phyloP scores from a whole-genome alignment of 1,284 basidiomycete species.

The Prillingera fragicola region DNA sequence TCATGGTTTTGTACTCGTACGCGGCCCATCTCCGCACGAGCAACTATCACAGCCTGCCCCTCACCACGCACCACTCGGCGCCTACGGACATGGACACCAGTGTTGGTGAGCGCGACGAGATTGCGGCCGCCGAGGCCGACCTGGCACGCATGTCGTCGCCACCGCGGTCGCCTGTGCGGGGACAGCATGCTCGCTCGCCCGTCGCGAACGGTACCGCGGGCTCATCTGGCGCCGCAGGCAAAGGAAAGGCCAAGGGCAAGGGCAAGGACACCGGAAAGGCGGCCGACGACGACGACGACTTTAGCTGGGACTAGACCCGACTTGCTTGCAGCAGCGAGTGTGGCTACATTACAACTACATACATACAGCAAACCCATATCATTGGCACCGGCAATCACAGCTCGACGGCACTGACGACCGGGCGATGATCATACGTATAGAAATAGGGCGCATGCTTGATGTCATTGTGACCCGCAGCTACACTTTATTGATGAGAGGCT shows the following conservation, averaged over 20 bases:
- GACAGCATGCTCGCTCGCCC: no score
- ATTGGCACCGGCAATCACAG: no score
- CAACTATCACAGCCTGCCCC: conserved; percentile 77
- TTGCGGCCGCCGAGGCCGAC: conserved; percentile 12
- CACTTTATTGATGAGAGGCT: no score
- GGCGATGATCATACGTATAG: no score
- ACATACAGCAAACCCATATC: neutral
- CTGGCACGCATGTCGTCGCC: neutral
- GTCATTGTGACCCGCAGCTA: no score
- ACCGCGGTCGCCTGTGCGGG: neutral
- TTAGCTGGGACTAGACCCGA: conserved; percentile 38
- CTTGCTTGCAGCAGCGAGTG: no score
- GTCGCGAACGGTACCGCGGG: no score
- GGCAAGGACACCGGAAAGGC: conserved; percentile 6
- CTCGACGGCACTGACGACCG: no score
- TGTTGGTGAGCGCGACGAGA: conserved; percentile 8
- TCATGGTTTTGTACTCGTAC: conserved; percentile 85
- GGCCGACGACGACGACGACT: conserved; percentile 25
- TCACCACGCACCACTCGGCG: conserved; percentile 46
- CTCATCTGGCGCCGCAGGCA: no score
- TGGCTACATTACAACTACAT: neutral
- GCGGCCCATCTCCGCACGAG: conserved; percentile 87
- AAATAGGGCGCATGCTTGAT: no score
- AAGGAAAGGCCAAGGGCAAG: conserved; percentile 9
- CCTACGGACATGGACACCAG: neutral